Percentiles rank a stretch among this genome's conserved stretches.
phyloP scores from a whole-genome alignment of 805 yeast species.

The Candida pini region DNA sequence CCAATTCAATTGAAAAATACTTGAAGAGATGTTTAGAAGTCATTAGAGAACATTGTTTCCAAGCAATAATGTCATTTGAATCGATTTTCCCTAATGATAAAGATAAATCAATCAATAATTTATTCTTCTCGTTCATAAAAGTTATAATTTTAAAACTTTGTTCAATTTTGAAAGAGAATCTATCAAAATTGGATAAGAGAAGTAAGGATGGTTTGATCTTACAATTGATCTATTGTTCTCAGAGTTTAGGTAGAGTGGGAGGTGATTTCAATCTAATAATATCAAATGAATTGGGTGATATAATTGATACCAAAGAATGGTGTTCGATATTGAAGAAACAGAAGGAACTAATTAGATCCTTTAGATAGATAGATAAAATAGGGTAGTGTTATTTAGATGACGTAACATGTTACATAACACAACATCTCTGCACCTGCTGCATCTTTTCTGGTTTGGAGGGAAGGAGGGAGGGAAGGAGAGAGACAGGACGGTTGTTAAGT shows the following conservation, averaged over 20 bases:
- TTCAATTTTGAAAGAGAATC: slow-evolving; percentile 25
- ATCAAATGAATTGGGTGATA: slow-evolving; percentile 31
- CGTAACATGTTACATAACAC: too few relatives aligned
- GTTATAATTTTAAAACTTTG: slow-evolving; percentile 29
- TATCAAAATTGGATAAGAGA: slow-evolving; percentile 32
- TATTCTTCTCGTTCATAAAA: slow-evolving; percentile 34
- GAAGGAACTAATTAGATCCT: slow-evolving; percentile 27
- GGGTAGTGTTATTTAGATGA: too few relatives aligned
- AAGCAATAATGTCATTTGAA: slow-evolving; percentile 60
- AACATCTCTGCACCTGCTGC: too few relatives aligned
- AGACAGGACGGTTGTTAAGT: too few relatives aligned
- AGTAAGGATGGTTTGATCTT: slow-evolving; percentile 63
- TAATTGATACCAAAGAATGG: slow-evolving; percentile 39
- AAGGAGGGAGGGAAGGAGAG: not conserved
- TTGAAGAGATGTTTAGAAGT: slow-evolving; percentile 78
- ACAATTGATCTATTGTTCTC: slow-evolving; percentile 86
- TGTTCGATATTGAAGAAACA: slow-evolving; percentile 37
- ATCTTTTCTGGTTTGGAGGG: too few relatives aligned
- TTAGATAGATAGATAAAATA: too few relatives aligned
- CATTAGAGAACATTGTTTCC: slow-evolving; percentile 76
- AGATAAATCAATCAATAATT: slow-evolving; percentile 20
- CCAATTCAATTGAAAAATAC: slow-evolving; percentile 50
- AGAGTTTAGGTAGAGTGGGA: slow-evolving; percentile 67
- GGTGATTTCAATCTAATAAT: slow-evolving; percentile 62
- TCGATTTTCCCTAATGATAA: slow-evolving; percentile 49